Evolutionary conservation across 805 yeast species (phyloP).

Genomic region (Wickerhamomyces sydowiorum): DNA sequence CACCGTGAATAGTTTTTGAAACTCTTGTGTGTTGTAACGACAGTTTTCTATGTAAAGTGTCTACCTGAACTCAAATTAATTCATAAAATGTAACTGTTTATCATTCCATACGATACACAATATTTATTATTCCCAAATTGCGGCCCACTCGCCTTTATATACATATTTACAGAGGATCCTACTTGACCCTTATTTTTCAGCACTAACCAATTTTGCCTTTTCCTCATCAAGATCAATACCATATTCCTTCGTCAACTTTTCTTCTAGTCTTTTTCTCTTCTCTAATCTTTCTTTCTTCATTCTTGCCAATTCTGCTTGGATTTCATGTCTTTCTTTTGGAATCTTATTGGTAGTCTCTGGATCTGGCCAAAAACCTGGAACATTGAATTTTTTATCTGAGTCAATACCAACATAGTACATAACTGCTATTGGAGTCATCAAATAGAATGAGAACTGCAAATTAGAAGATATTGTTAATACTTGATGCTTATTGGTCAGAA

Average conservation of each 20-base stretch:
- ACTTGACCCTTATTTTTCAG: not conserved
- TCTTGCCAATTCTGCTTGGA: slow-evolving; percentile 85
- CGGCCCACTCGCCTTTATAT: too few species aligned
- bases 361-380: slow-evolving; percentile 97
- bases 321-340: slow-evolving; percentile 90
- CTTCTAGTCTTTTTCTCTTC: slow-evolving; percentile 69
- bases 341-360: slow-evolving; percentile 86
- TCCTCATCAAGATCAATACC: slow-evolving; percentile 56
- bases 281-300: slow-evolving; percentile 71
- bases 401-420: slow-evolving; percentile 93
- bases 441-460: slow-evolving; percentile 67
- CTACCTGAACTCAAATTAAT: too few species aligned
- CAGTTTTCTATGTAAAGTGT: too few species aligned
- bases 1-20: too few species aligned
- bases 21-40: too few species aligned
- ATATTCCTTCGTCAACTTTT: slow-evolving; percentile 53
- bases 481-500: not conserved
- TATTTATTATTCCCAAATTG: too few species aligned
- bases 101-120: too few species aligned
- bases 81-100: too few species aligned
- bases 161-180: slow-evolving; percentile 1
- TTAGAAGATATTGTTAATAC: not conserved
- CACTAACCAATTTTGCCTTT: slow-evolving; percentile 27
- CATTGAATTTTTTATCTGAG: slow-evolving; percentile 81
- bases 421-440: slow-evolving; percentile 80